These are phyloP conservation scores for Geotrichum citri-aurantii DNA, from an alignment of 1,139 yeast genomes.

Conservation along the genomic window DNA sequence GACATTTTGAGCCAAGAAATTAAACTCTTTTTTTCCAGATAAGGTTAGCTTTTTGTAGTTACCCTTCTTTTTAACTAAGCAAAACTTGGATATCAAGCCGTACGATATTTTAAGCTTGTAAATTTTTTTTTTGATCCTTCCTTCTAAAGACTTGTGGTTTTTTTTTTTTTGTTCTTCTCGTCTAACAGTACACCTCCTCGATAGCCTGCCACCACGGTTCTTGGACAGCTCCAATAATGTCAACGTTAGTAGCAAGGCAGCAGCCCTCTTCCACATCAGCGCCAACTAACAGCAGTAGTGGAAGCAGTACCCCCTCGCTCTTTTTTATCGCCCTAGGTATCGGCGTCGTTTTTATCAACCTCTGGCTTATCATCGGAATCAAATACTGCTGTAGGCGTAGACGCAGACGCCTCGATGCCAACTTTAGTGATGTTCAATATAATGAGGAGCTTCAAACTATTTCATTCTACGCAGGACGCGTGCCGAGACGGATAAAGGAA, in stretches of 20 bases:
- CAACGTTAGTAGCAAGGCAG: background rate
- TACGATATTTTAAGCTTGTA: background rate
- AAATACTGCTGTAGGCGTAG: slow-evolving; percentile 35
- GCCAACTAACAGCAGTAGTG: background rate
- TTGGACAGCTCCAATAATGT: background rate
- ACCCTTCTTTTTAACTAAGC: background rate
- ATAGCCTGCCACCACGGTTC: background rate
- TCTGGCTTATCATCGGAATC: slow-evolving; percentile 37
- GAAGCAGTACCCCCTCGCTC: slow-evolving; percentile 28
- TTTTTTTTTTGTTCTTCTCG: background rate
- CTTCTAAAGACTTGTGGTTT: background rate
- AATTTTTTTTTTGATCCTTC: background rate
- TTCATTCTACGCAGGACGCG: background rate
- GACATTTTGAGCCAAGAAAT: background rate
- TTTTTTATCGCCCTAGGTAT: slow-evolving; percentile 39
- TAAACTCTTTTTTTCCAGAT: background rate
- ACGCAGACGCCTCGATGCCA: slow-evolving; percentile 11
- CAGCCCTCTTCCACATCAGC: background rate
- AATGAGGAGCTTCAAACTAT: slow-evolving; percentile 5
- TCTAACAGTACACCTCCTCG: background rate
- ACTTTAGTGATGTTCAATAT: background rate
- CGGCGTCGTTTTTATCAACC: slow-evolving; percentile 37
- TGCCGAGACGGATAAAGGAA: slow-evolving; percentile 20
- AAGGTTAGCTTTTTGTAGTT: background rate
- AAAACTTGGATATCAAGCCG: background rate